Evolutionary conservation across 2,329 filamentous ascomycete genomes (phyloP), one percentile per base, ranked within the genome.

Genomic region (Exophiala alcalophila): DNA sequence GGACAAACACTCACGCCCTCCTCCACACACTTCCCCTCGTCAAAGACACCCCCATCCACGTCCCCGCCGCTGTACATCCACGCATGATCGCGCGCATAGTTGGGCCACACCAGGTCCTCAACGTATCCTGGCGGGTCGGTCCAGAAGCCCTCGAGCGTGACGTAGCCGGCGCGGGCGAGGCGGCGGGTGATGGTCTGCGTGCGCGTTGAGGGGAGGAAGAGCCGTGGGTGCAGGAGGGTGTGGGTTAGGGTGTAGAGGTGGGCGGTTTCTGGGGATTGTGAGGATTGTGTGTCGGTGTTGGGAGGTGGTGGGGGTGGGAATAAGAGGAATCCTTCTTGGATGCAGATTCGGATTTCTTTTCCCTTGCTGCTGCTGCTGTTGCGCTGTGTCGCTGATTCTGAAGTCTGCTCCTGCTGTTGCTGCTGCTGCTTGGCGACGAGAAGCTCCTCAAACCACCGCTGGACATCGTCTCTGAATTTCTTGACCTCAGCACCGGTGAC

Each of bases 91-190:
- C 77, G 72, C 3, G 85, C 86, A 64, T 96, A 97, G 57, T 94
- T 91, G 3, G 91, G 91, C 92, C 92, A 98, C 4, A 98, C 92
- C 40, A 98, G 77, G 61, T 85, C 78, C 62, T 97, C 90, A 25
- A 97, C 89, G 62, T 97, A 98, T 0, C 87, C 90, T 0, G 88
- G 88, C 0, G 92, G 92, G 64, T 98, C 92, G 43, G 82, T 76
- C 92, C 92, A 98, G 68, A 96, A 98, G 19, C 90, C 91, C 59
- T 96, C 69, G 40, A 70, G 65, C 26, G 70, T 73, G 31, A 71
- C 68, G 57, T 72, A 72, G 24, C 69, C 70, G 30, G 57, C 62
- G 40, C 70, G 56, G n/a, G 59, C 59, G 46, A 68, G 65, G 21
- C 70, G 51, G 23, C 70, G 58, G 18, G 45, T 32, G 42, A 70